Percentiles rank a stretch among this genome's conserved stretches.
Conservation (phyloP, 2,329 filamentous ascomycete genomes). For the Aureobasidium sp. region DNA sequence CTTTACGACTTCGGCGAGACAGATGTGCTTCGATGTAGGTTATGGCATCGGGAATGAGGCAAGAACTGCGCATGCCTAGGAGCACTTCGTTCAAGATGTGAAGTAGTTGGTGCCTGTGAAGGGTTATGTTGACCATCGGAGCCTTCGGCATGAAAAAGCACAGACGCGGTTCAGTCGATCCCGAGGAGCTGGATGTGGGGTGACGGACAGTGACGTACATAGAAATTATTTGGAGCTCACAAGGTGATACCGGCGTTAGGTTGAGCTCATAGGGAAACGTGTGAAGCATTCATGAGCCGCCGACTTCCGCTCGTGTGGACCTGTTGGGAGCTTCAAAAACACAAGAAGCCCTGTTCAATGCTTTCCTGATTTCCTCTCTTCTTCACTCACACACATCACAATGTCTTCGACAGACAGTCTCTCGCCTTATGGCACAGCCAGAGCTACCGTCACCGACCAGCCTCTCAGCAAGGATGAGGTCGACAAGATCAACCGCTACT, state of each 20-base stretch:
- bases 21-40: too few species aligned
- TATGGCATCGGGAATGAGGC: too few species aligned
- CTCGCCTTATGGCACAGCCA: constrained; percentile 16
- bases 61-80: too few species aligned
- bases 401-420: constrained; percentile 9
- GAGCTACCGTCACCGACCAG: constrained; percentile 31
- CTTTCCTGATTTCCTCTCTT: background rate
- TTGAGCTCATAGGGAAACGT: too few species aligned
- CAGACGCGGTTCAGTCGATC: constrained; percentile 3
- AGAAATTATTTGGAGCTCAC: background rate
- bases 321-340: constrained; percentile 2
- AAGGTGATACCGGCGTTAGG: too few species aligned
- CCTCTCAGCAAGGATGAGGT: constrained; percentile 61
- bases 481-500: constrained; percentile 63
- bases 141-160: background rate
- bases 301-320: background rate
- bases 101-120: too few species aligned
- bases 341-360: background rate
- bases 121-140: too few species aligned
- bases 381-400: background rate
- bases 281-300: constrained; percentile 3
- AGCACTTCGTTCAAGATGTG: too few species aligned
- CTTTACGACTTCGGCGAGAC: too few species aligned
- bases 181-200: background rate
- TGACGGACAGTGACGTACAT: background rate